These are phyloP conservation scores for Glycine tomentella DNA, from an alignment of 306 rosid species.

Conservation along the genomic window DNA sequence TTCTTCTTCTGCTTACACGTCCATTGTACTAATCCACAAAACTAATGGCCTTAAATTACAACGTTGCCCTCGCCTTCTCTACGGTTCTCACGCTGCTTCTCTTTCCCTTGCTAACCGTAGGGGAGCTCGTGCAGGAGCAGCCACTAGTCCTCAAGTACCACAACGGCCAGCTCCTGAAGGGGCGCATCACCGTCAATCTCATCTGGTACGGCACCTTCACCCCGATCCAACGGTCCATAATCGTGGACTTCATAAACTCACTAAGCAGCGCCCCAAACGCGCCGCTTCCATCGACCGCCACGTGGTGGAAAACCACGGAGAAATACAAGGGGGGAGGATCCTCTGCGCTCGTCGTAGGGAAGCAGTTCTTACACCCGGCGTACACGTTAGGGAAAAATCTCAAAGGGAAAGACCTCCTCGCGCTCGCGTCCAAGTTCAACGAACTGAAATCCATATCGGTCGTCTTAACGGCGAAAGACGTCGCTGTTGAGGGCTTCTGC, in stretches of 20 bases:
- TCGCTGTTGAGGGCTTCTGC: constrained; percentile 79
- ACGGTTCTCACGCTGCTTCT: neutral
- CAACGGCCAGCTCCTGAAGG: constrained; percentile 86
- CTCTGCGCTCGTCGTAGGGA: constrained; percentile 69
- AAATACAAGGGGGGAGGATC: constrained; percentile 70
- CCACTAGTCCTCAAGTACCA: constrained; percentile 82
- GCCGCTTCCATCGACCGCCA: constrained; percentile 60
- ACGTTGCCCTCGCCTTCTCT: constrained; percentile 40
- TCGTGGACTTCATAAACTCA: constrained; percentile 80
- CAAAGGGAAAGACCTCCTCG: constrained; percentile 50
- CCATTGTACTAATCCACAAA: neutral
- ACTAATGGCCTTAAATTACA: constrained; percentile 51
- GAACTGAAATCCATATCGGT: constrained; percentile 60
- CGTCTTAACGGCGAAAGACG: constrained; percentile 79
- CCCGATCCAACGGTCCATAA: constrained; percentile 76
- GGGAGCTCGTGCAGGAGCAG: constrained; percentile 67
- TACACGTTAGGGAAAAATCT: constrained; percentile 75
- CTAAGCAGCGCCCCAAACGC: constrained; percentile 28
- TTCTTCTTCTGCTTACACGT: too few species aligned
- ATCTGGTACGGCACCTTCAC: constrained; percentile 88
- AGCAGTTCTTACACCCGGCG: constrained; percentile 65
- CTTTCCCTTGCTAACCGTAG: constrained; percentile 36
- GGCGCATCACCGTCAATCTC: constrained; percentile 76
- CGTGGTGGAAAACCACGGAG: constrained; percentile 91
- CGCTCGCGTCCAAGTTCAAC: constrained; percentile 59